Evolutionary conservation across 2,329 filamentous ascomycete genomes (phyloP).

Genomic region (Sclerotinia spermophila): DNA sequence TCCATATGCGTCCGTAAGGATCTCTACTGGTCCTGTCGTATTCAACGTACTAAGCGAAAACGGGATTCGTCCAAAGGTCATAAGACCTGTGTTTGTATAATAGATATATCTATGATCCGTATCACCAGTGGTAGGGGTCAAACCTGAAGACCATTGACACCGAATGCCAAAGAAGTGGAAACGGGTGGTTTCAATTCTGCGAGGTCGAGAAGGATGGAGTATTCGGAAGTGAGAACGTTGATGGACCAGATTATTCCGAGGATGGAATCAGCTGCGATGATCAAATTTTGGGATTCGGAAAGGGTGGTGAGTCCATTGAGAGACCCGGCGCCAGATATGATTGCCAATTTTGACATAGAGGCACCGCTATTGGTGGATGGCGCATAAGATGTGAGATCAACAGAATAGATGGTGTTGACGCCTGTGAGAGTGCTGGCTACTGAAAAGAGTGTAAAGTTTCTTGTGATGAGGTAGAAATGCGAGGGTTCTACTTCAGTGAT

Average conservation of each 20-base stretch:
- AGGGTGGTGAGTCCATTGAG: slow-evolving; percentile 32
- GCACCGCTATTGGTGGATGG: not conserved
- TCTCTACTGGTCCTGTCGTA: slow-evolving; percentile 19
- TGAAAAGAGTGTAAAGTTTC: slow-evolving; percentile 22
- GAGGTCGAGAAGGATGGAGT: slow-evolving; percentile 25
- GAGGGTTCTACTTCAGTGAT: slow-evolving; percentile 39
- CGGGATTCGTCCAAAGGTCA: slow-evolving; percentile 24
- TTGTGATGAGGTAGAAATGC: slow-evolving; percentile 31
- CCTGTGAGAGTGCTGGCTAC: slow-evolving; percentile 1
- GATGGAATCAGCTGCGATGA: slow-evolving; percentile 33
- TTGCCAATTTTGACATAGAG: slow-evolving; percentile 18
- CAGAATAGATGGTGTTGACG: slow-evolving; percentile 26
- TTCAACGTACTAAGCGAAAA: slow-evolving; percentile 19
- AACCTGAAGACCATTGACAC: slow-evolving; percentile 24
- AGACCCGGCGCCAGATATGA: slow-evolving; percentile 26
- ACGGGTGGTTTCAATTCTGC: slow-evolving; percentile 25
- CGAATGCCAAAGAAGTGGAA: not conserved
- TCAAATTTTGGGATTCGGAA: slow-evolving; percentile 17
- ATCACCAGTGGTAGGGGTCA: not conserved
- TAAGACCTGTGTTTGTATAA: slow-evolving; percentile 18
- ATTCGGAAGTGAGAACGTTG: slow-evolving; percentile 27
- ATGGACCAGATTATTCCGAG: slow-evolving; percentile 33
- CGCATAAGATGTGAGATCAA: slow-evolving; percentile 19
- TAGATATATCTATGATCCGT: slow-evolving; percentile 22
- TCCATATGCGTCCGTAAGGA: slow-evolving; percentile 12